Conservation (phyloP, 2,329 filamentous ascomycete genomes). For the Periconia macrospinosa region DNA sequence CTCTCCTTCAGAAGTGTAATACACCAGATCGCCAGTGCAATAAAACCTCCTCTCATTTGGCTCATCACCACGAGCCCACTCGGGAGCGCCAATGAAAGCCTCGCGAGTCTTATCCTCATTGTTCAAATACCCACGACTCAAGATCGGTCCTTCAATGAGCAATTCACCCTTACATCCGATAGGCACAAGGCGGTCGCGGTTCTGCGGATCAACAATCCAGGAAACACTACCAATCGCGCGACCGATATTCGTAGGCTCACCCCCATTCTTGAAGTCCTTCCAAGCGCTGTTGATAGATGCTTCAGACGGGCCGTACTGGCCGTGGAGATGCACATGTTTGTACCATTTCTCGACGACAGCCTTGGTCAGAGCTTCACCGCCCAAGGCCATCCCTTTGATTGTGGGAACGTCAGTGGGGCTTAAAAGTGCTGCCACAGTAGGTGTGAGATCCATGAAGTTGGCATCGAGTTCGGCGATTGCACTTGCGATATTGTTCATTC, state of each 20-base stretch:
- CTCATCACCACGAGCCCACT: slow-evolving; percentile 26
- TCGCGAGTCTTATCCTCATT: slow-evolving; percentile 30
- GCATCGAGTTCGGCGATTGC: slow-evolving; percentile 36
- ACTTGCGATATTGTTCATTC: slow-evolving; percentile 55
- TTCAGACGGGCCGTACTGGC: slow-evolving; percentile 38
- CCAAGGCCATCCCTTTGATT: slow-evolving; percentile 47
- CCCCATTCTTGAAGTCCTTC: slow-evolving; percentile 31
- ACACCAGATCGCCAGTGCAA: slow-evolving; percentile 37
- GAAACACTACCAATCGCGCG: slow-evolving; percentile 30
- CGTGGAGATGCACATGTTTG: slow-evolving; percentile 22
- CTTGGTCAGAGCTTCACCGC: slow-evolving; percentile 48
- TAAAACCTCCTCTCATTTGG: slow-evolving; percentile 28
- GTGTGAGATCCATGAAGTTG: slow-evolving; percentile 55
- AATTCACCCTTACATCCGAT: slow-evolving; percentile 39
- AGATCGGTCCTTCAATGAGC: slow-evolving; percentile 38
- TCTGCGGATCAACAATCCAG: slow-evolving; percentile 38
- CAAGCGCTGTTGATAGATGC: slow-evolving; percentile 36
- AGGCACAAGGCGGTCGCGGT: slow-evolving; percentile 34
- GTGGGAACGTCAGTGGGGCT: slow-evolving; percentile 48
- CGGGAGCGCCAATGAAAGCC: slow-evolving; percentile 32
- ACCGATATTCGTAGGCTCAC: slow-evolving; percentile 38
- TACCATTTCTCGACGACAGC: slow-evolving; percentile 33
- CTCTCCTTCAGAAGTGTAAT: slow-evolving; percentile 35
- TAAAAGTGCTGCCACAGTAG: slow-evolving; percentile 57
- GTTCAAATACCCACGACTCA: slow-evolving; percentile 40